These are phyloP conservation scores for Exutisphaerella laricina DNA, from an alignment of 2,329 filamentous ascomycete species.

Conservation along the genomic window DNA sequence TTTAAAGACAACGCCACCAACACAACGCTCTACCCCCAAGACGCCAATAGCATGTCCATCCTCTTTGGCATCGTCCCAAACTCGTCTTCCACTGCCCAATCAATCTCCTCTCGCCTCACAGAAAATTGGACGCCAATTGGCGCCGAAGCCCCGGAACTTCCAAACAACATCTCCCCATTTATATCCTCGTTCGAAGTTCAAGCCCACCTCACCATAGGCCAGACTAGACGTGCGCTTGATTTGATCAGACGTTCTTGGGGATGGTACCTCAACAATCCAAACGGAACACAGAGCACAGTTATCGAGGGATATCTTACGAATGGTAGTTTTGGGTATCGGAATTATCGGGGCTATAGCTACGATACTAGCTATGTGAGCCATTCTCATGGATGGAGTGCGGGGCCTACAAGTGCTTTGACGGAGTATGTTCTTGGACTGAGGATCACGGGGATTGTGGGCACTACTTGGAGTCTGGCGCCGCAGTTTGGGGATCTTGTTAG, in stretches of 20 bases:
- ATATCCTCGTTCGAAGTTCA: constrained; percentile 41
- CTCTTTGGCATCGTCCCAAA: constrained; percentile 36
- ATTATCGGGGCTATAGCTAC: constrained; percentile 26
- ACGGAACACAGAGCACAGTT: constrained; percentile 42
- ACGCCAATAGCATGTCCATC: constrained; percentile 44
- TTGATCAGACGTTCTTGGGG: constrained; percentile 40
- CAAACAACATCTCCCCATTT: constrained; percentile 40
- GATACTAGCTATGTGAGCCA: constrained; percentile 28
- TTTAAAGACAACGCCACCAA: constrained; percentile 38
- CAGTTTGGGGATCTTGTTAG: constrained; percentile 41
- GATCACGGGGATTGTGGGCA: constrained; percentile 38
- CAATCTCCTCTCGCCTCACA: constrained; percentile 36
- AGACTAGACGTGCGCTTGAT: constrained; percentile 38
- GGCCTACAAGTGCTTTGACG: constrained; percentile 41
- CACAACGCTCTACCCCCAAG: constrained; percentile 47
- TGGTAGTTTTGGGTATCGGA: constrained; percentile 50
- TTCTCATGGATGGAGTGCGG: constrained; percentile 31
- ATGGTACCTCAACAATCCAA: constrained; percentile 37
- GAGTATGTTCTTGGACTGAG: constrained; percentile 43
- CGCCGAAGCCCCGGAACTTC: constrained; percentile 42
- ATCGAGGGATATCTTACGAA: constrained; percentile 40
- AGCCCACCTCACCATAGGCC: constrained; percentile 38
- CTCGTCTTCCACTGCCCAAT: constrained; percentile 26
- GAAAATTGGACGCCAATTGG: constrained; percentile 43
- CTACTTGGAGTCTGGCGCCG: constrained; percentile 41